These are phyloP conservation scores for Penicillium crystallinum DNA, from an alignment of 495 filamentous ascomycete genomes.

Conservation along the genomic window DNA sequence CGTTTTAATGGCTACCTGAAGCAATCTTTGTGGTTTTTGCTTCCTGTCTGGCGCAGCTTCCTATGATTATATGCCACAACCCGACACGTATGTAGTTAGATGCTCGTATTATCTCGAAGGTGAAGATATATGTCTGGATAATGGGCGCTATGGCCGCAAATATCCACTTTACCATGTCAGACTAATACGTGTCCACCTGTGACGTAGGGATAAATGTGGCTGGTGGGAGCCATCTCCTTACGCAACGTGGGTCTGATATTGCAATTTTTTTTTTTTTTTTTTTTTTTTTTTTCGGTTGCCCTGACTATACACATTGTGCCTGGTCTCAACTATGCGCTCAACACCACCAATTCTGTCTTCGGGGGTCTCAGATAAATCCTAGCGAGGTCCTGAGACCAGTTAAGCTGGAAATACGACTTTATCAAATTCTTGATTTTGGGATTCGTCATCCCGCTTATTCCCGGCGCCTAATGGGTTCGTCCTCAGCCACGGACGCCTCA, in stretches of 20 bases:
- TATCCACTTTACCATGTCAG: background rate
- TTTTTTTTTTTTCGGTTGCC: no score
- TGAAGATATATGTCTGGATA: background rate
- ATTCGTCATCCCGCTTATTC: background rate
- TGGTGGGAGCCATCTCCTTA: background rate
- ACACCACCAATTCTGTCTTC: background rate
- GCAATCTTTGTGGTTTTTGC: no score
- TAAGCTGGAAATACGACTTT: background rate
- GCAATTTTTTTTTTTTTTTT: background rate
- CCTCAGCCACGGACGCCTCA: background rate
- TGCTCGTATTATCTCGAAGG: no score
- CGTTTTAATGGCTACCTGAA: no score
- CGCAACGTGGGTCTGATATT: constrained; percentile 2
- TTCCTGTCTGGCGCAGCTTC: no score
- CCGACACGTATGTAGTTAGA: no score
- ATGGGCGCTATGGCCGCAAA: background rate
- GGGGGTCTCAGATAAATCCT: background rate
- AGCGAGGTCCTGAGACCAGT: background rate
- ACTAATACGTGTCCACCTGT: constrained; percentile 1
- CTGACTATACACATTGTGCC: background rate
- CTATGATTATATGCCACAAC: no score
- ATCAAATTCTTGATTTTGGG: background rate
- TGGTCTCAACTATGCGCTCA: background rate
- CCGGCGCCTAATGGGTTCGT: background rate
- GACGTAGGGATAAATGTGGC: background rate